Conservation (phyloP, 768 basidiomycete species). For the Psilocybe sp. region DNA sequence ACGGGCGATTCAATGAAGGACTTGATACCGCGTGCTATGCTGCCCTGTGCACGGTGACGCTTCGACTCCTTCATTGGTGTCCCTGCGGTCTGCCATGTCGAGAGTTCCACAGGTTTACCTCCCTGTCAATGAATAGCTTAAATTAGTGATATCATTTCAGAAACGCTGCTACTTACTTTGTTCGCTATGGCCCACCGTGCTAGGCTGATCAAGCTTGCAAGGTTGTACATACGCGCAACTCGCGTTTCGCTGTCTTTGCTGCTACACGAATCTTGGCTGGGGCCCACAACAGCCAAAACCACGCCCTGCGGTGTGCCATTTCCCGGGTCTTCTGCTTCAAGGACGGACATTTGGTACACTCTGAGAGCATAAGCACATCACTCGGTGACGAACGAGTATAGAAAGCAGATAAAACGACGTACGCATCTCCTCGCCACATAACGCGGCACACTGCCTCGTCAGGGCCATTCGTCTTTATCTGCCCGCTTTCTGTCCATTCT, state of each 20-base stretch:
- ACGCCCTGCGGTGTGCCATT: conserved; percentile 64
- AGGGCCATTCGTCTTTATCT: conserved; percentile 54
- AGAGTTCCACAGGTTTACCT: conserved; percentile 55
- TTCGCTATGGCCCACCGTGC: conserved; percentile 72
- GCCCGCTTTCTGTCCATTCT: conserved; percentile 57
- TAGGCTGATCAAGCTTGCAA: conserved; percentile 69
- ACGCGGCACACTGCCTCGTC: conserved; percentile 64
- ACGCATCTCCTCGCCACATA: conserved; percentile 83
- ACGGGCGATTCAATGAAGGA: conserved; percentile 43
- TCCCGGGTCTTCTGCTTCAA: conserved; percentile 63
- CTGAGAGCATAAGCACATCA: conserved; percentile 30
- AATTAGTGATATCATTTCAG: neutral
- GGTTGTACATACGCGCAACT: conserved; percentile 78
- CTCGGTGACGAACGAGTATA: neutral
- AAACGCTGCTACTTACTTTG: conserved; percentile 40
- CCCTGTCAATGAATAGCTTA: conserved; percentile 37
- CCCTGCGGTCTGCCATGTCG: conserved; percentile 50
- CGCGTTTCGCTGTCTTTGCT: conserved; percentile 56
- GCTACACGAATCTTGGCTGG: conserved; percentile 43
- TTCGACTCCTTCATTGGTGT: conserved; percentile 31
- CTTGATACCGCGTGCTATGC: conserved; percentile 63
- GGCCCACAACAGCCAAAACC: conserved; percentile 71
- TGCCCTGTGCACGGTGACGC: conserved; percentile 51
- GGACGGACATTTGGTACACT: conserved; percentile 72
- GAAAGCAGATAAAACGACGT: conserved; percentile 16